Evolutionary conservation across 768 basidiomycete genomes (phyloP), one percentile per base, ranked within the genome.

Genomic region (Collybia nuda): DNA sequence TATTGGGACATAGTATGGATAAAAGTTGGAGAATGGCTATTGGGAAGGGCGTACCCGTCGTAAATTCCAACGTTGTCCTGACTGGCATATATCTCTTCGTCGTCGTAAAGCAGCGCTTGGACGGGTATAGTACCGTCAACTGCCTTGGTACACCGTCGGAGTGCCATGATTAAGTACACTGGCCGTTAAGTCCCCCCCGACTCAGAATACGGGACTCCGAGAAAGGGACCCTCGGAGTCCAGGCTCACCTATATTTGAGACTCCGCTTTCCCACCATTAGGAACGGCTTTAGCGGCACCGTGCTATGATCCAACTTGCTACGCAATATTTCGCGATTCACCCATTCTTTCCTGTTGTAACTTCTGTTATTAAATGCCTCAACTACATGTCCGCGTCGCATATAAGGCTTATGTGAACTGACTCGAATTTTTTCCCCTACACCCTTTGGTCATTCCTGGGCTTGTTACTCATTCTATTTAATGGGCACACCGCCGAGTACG

Each of bases 41-140:
- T 53, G 52, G 11, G 58, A 24, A 51, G 35, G 23, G 70, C 86
- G 54, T 66, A 95, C 94, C 92, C 93, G 57, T 94, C 86, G 61
- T 98, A 98, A 48, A 98, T 85, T 1, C 95, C 95, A 5, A 98
- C 86, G 44, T 72, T 73, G 40, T 92, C 88, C 62, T 93, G 91
- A 40, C 78, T 81, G 6, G 81, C 75, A 2, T 90, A 69, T 24
- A 90, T 71, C 40, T 83, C 82, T 68, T 98, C 96, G 49, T 93
- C 91, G 12, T 80, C 75, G 61, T 90, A 93, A 0, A 94, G 74
- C 14, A 90, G 72, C 1, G 90, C 90, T 19, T 75, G 75, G 14
- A 92, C 72, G 4, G 92, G 91, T 37, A 92, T 90, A 0, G 86
- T 83, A 18, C 89, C 90, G 55, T 93, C 90, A 4, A 89, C 72